phyloP scores from a whole-genome alignment of 805 yeast species.

The Zygotorulaspora sp. region DNA sequence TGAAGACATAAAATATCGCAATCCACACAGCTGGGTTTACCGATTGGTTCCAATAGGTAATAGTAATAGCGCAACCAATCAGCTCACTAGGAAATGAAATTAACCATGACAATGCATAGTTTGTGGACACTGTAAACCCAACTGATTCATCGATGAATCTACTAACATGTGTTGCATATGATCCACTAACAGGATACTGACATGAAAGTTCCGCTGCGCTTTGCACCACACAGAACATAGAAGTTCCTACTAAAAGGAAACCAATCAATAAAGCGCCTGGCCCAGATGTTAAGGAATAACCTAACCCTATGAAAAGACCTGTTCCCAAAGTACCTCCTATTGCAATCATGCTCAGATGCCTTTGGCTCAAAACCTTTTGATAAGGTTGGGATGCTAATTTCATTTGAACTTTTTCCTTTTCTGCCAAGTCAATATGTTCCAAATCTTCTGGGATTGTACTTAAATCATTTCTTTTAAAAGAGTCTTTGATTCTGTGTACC shows the following conservation, averaged over 20 bases:
- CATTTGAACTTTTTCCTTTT: conserved; percentile 12
- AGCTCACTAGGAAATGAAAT: conserved; percentile 51
- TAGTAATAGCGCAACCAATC: conserved; percentile 51
- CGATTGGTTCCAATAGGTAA: conserved; percentile 41
- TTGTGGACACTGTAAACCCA: conserved; percentile 61
- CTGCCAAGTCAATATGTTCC: conserved; percentile 9
- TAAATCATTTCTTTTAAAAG: conserved; percentile 7
- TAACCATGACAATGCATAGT: conserved; percentile 53
- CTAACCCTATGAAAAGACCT: conserved; percentile 32
- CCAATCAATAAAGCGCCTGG: conserved; percentile 30
- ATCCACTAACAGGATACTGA: conserved; percentile 48
- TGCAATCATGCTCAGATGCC: conserved; percentile 32
- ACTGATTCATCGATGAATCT: conserved; percentile 56
- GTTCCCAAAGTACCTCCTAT: conserved; percentile 35
- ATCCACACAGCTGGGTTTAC: conserved; percentile 30
- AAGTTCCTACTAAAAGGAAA: conserved; percentile 26
- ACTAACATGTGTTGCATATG: conserved; percentile 52
- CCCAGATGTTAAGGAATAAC: conserved; percentile 24
- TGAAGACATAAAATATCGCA: conserved; percentile 30
- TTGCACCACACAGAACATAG: conserved; percentile 31
- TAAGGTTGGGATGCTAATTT: conserved; percentile 20
- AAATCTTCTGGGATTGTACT: conserved; percentile 7
- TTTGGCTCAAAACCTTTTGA: conserved; percentile 19
- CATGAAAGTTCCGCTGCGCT: conserved; percentile 45
- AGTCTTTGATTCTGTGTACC: conserved; percentile 6